phyloP scores from a whole-genome alignment of 176 grass and related monocot species.

The Carex cristatella region DNA sequence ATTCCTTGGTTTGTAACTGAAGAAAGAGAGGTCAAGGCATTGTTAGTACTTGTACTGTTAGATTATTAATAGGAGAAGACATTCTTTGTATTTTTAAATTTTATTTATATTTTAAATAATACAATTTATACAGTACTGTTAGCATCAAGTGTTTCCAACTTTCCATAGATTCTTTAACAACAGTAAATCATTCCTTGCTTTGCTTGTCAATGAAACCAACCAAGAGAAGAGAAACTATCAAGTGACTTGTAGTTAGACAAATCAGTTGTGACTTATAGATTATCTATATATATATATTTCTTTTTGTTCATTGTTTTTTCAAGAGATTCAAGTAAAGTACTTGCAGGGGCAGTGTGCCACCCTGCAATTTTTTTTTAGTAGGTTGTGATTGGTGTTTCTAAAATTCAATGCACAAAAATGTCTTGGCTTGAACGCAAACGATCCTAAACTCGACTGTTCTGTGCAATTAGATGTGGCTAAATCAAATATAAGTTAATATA shows the following conservation, averaged over 20 bases:
- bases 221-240: not conserved
- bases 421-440: too few relatives aligned
- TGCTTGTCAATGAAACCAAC: not conserved
- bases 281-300: too few relatives aligned
- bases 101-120: constrained; percentile 15
- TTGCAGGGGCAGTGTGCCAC: too few relatives aligned
- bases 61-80: not conserved
- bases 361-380: too few relatives aligned
- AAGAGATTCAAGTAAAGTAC: too few relatives aligned
- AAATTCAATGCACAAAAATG: too few relatives aligned
- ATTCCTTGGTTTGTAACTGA: not conserved
- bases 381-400: too few relatives aligned
- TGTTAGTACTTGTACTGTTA: not conserved
- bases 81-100: constrained; percentile 18
- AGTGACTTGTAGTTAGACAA: not conserved
- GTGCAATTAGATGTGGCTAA: too few relatives aligned
- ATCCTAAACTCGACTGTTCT: too few relatives aligned
- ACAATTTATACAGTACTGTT: not conserved
- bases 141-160: not conserved
- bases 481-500: too few relatives aligned
- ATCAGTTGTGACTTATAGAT: too few relatives aligned
- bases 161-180: not conserved
- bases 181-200: not conserved
- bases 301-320: too few relatives aligned
- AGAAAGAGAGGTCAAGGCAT: not conserved